Evolutionary conservation across 805 yeast species (phyloP).

Genomic region (Tanozyma kutaoensis): DNA sequence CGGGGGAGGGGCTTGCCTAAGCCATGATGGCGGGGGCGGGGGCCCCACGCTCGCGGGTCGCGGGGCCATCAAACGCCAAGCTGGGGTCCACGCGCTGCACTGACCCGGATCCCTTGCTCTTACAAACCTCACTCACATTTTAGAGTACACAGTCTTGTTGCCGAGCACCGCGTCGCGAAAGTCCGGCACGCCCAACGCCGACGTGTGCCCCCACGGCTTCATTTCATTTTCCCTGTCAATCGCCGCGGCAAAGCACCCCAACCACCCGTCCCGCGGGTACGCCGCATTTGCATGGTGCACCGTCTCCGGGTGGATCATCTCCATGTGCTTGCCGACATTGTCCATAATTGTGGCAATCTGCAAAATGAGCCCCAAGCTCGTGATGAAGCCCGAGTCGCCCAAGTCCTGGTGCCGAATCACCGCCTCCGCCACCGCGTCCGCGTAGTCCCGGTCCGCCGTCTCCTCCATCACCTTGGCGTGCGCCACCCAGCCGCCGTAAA

Average conservation of each 20-base stretch:
- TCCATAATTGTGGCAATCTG: constrained; percentile 20
- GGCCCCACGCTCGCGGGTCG: no score
- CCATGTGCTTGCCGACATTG: constrained; percentile 15
- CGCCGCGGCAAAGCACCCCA: constrained; percentile 15
- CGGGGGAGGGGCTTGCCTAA: no score
- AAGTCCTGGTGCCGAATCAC: constrained; percentile 21
- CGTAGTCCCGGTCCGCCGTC: constrained; percentile 12
- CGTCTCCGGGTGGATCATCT: constrained; percentile 15
- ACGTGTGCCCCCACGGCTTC: constrained; percentile 25
- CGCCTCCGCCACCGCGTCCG: constrained; percentile 22
- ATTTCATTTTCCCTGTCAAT: constrained; percentile 15
- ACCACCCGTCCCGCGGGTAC: constrained; percentile 16
- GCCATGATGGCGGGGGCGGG: no score
- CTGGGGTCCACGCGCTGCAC: no score
- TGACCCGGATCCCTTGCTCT: no score
- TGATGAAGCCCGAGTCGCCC: constrained; percentile 17
- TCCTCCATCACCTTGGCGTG: constrained; percentile 11
- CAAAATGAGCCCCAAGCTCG: constrained; percentile 17
- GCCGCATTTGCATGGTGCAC: constrained; percentile 12
- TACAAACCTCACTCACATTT: background rate
- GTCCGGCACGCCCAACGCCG: constrained; percentile 14
- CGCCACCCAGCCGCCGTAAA: constrained; percentile 17
- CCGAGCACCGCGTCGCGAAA: constrained; percentile 14
- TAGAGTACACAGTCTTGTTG: constrained; percentile 3
- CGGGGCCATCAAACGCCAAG: no score